phyloP scores from a whole-genome alignment of 768 basidiomycete genomes.

The Cubamyces lactineus region DNA sequence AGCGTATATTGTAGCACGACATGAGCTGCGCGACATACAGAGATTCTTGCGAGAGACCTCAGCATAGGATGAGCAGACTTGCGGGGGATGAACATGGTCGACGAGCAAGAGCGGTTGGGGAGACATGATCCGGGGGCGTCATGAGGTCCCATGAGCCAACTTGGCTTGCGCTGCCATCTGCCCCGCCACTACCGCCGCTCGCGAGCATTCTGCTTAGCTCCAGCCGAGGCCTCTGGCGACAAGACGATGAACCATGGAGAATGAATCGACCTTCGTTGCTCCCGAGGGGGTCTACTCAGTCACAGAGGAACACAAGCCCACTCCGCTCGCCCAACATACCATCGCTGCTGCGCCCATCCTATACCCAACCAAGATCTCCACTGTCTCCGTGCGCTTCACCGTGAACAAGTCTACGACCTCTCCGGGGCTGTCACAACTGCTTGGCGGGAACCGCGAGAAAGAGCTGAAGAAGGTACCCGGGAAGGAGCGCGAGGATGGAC shows the following conservation, averaged over 20 bases:
- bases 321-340: conserved; percentile 45
- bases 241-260: conserved; percentile 61
- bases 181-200: conserved; percentile 25
- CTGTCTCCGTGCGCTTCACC: conserved; percentile 65
- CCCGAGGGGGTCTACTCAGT: conserved; percentile 90
- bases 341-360: conserved; percentile 35
- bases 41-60: conserved; percentile 17
- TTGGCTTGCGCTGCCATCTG: conserved; percentile 26
- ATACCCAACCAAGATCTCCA: conserved; percentile 67
- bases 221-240: conserved; percentile 18
- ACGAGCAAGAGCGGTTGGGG: conserved; percentile 22
- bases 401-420: conserved; percentile 52
- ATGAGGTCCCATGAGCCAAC: conserved; percentile 22
- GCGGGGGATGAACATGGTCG: conserved; percentile 30
- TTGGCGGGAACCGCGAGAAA: conserved; percentile 66
- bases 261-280: conserved; percentile 82
- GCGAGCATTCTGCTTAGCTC: conserved; percentile 8
- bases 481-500: conserved; percentile 51
- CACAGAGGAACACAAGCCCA: conserved; percentile 83
- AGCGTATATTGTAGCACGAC: background rate
- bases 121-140: conserved; percentile 34
- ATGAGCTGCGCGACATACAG: conserved; percentile 16
- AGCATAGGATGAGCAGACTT: conserved; percentile 22
- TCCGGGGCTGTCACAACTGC: conserved; percentile 70
- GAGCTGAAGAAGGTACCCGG: conserved; percentile 37